Percentiles rank a stretch among this genome's conserved stretches.
phyloP scores from a whole-genome alignment of 2,329 filamentous ascomycete species.

The Rugonectria rugulosa region DNA sequence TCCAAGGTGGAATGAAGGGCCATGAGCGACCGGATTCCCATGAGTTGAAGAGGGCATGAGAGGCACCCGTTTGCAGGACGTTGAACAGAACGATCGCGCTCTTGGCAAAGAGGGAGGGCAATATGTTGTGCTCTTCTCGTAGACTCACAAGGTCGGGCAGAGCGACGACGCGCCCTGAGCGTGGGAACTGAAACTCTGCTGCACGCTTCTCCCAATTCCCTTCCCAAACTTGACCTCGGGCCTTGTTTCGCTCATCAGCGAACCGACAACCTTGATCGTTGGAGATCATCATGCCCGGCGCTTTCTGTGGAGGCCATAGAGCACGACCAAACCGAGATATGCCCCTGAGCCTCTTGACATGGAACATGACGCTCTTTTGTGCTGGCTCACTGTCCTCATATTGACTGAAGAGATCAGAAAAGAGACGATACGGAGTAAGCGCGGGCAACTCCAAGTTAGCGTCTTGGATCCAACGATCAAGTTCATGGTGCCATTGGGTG shows the following conservation, averaged over 20 bases:
- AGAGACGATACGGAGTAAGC: constrained; percentile 41
- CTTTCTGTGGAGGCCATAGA: constrained; percentile 44
- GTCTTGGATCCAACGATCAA: constrained; percentile 41
- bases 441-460: constrained; percentile 23
- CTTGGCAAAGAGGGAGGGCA: constrained; percentile 42
- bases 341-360: constrained; percentile 43
- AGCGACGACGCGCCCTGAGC: constrained; percentile 40
- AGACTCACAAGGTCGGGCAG: constrained; percentile 38
- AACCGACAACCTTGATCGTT: constrained; percentile 35
- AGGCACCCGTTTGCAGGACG: constrained; percentile 40
- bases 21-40: constrained; percentile 47
- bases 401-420: constrained; percentile 42
- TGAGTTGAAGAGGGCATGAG: constrained; percentile 44
- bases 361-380: constrained; percentile 38
- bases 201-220: constrained; percentile 38
- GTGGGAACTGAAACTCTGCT: constrained; percentile 40
- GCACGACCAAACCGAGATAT: constrained; percentile 43
- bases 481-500: constrained; percentile 43
- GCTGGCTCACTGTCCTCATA: constrained; percentile 42
- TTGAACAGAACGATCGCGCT: constrained; percentile 46
- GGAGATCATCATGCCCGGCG: constrained; percentile 46
- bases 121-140: constrained; percentile 28
- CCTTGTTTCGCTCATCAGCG: constrained; percentile 26
- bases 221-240: constrained; percentile 40
- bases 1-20: constrained; percentile 48